Percentiles rank a stretch among this genome's conserved stretches.
phyloP scores from a whole-genome alignment of 2,329 filamentous ascomycete species.

The Lachnellula arida region DNA sequence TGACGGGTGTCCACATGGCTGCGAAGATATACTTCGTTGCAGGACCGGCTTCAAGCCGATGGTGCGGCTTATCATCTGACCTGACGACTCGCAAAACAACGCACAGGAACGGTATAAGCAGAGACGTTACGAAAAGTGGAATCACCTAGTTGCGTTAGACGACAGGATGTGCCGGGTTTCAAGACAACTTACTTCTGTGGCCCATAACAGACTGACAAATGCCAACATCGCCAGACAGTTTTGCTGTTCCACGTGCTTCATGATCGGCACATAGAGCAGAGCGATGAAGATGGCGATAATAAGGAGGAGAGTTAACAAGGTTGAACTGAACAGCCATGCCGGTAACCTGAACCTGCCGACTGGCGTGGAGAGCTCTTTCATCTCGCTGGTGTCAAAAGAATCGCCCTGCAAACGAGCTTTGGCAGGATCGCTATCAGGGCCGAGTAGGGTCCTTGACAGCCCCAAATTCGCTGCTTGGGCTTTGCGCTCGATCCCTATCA shows the following conservation, averaged over 20 bases:
- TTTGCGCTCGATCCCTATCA: constrained; percentile 96
- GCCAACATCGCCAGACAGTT: constrained; percentile 92
- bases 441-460: constrained; percentile 70
- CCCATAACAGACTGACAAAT: constrained; percentile 92
- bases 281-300: constrained; percentile 70
- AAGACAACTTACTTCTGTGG: constrained; percentile 68
- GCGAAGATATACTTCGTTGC: constrained; percentile 84
- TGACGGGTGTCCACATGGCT: constrained; percentile 98
- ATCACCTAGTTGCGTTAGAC: constrained; percentile 60
- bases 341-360: constrained; percentile 73
- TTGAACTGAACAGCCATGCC: constrained; percentile 76
- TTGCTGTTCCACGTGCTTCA: constrained; percentile 85
- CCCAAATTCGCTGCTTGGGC: constrained; percentile 92
- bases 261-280: constrained; percentile 72
- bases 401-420: constrained; percentile 79
- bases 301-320: constrained; percentile 69
- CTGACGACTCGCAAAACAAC: constrained; percentile 83
- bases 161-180: neutral
- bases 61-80: constrained; percentile 64
- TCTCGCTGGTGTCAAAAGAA: constrained; percentile 56
- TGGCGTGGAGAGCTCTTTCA: constrained; percentile 72
- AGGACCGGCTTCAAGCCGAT: constrained; percentile 70
- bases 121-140: constrained; percentile 91
- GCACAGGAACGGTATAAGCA: constrained; percentile 88
- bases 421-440: constrained; percentile 62